Evolutionary conservation across 2,329 filamentous ascomycete species (phyloP).

Genomic region (Aspergillaceae sp.): DNA sequence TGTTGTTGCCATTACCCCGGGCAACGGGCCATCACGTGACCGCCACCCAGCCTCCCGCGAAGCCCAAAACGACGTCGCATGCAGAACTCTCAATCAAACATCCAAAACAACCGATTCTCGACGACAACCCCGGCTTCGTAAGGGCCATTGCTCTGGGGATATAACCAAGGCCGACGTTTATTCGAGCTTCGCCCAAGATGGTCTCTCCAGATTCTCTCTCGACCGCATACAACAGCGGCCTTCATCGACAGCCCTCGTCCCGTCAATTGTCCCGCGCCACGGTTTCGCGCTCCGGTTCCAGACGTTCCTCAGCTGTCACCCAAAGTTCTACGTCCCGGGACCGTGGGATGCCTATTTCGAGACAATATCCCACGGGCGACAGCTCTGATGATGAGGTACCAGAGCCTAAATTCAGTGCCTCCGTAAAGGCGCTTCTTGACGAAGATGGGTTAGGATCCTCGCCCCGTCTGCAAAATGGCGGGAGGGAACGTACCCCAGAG

Average conservation of each 20-base stretch:
- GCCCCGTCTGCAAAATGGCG: slow-evolving; percentile 31
- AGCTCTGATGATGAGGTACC: slow-evolving; percentile 93
- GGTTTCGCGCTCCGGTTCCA: slow-evolving; percentile 25
- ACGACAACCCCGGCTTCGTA: slow-evolving; percentile 1
- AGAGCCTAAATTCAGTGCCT: slow-evolving; percentile 82
- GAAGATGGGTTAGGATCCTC: slow-evolving; percentile 44
- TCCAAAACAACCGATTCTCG: neutral
- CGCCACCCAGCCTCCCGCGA: slow-evolving; percentile 12
- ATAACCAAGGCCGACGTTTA: slow-evolving; percentile 1
- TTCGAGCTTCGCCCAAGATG: slow-evolving; percentile 8
- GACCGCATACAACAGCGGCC: slow-evolving; percentile 27
- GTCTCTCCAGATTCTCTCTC: slow-evolving; percentile 32
- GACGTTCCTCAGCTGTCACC: slow-evolving; percentile 25
- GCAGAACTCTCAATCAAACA: slow-evolving; percentile 5
- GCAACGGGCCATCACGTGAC: slow-evolving; percentile 9
- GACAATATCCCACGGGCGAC: slow-evolving; percentile 52
- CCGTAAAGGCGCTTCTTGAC: slow-evolving; percentile 74
- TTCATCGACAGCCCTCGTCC: slow-evolving; percentile 26
- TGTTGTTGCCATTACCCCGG: slow-evolving; percentile 3
- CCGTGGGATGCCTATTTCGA: slow-evolving; percentile 14
- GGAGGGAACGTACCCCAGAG: slow-evolving; percentile 14
- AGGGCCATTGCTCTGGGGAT: neutral
- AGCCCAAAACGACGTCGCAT: slow-evolving; percentile 5
- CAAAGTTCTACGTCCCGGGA: slow-evolving; percentile 12
- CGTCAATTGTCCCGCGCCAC: slow-evolving; percentile 32